phyloP scores from a whole-genome alignment of 2,329 filamentous ascomycete species.

The Fusarium brachygibbosum region DNA sequence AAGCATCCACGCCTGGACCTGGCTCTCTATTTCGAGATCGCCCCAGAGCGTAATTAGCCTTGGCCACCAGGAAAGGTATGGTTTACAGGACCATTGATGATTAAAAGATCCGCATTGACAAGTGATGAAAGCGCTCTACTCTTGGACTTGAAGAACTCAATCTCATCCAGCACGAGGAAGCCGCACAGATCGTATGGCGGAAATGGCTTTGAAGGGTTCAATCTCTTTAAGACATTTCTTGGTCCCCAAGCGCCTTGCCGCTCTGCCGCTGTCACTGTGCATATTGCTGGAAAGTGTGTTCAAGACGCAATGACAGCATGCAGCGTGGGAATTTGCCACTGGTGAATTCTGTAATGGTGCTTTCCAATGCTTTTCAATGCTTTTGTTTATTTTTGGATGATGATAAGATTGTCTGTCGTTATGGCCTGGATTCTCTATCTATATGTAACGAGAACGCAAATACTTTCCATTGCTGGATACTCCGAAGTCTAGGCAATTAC shows the following conservation, averaged over 20 bases:
- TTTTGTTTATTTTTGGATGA: neutral
- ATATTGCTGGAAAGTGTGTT: neutral
- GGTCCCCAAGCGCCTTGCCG: neutral
- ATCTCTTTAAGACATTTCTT: neutral
- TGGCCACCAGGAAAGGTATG: conserved; percentile 2
- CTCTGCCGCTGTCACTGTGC: neutral
- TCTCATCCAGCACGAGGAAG: conserved; percentile 30
- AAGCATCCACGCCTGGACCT: neutral
- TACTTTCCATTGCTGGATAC: neutral
- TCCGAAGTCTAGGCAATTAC: neutral
- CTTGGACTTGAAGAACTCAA: conserved; percentile 17
- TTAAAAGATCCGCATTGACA: conserved; percentile 11
- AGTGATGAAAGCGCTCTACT: conserved; percentile 25
- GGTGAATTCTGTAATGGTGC: neutral
- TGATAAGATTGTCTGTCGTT: neutral
- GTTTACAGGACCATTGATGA: conserved; percentile 23
- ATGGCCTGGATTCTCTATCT: neutral
- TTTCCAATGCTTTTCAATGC: neutral
- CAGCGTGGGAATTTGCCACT: neutral
- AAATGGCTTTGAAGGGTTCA: conserved; percentile 4
- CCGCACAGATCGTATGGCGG: conserved; percentile 9
- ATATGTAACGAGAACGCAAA: neutral
- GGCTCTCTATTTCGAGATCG: conserved; percentile 20
- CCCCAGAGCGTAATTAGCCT: conserved; percentile 17
- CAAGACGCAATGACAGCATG: conserved; percentile 4